Conservation (phyloP, 2,329 filamentous ascomycete genomes). For the Ascochyta lentis region DNA sequence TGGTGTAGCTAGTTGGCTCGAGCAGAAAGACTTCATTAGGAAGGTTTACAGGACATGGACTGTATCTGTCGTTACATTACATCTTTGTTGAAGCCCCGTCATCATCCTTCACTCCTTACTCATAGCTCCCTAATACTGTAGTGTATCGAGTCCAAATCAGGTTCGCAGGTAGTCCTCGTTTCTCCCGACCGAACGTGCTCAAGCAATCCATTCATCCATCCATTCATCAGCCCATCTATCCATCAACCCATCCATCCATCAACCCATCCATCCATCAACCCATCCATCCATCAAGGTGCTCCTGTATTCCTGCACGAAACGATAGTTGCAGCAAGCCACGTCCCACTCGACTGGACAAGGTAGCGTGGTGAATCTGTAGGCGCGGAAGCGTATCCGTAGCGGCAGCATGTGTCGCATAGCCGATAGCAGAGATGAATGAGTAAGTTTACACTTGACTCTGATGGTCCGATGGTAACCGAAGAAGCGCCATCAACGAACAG, state of each 20-base stretch:
- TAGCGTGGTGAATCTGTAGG: background rate
- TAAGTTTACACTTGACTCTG: background rate
- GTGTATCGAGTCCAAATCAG: background rate
- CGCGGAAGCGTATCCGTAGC: conserved; percentile 1
- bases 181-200: background rate
- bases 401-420: background rate
- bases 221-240: no score
- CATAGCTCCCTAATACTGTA: background rate
- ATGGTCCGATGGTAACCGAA: no score
- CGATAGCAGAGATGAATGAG: background rate
- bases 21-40: background rate
- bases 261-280: background rate
- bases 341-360: background rate
- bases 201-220: no score
- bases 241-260: no score
- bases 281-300: background rate
- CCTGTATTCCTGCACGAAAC: background rate
- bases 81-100: background rate
- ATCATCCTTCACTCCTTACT: no score
- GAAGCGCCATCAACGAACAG: background rate
- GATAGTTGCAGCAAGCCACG: background rate
- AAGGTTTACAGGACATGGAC: background rate
- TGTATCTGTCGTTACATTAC: background rate
- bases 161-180: background rate
- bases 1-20: background rate